Conservation (phyloP, 805 yeast species). For the Saccharomycopsis vini region DNA sequence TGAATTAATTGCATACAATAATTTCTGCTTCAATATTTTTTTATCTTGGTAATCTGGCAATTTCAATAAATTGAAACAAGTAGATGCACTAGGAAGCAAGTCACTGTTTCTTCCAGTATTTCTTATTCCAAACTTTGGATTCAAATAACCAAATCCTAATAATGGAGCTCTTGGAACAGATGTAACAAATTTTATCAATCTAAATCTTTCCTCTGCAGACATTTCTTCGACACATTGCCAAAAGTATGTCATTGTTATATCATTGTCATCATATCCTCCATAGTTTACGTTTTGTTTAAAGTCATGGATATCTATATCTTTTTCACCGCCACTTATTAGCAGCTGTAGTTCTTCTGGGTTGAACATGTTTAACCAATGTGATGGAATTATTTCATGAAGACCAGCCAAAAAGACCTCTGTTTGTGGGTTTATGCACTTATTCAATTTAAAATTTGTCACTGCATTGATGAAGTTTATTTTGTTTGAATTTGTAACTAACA, state of each 20-base stretch:
- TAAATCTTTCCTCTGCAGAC: constrained; percentile 48
- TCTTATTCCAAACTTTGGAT: constrained; percentile 74
- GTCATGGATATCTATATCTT: constrained; percentile 63
- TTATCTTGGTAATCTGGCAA: constrained; percentile 74
- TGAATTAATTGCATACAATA: constrained; percentile 69
- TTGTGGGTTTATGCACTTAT: constrained; percentile 49
- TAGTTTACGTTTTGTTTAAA: constrained; percentile 52
- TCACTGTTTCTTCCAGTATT: constrained; percentile 47
- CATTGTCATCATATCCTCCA: constrained; percentile 51
- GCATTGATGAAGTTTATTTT: constrained; percentile 67
- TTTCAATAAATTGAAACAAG: constrained; percentile 83
- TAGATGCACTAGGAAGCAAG: constrained; percentile 83
- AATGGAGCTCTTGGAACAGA: constrained; percentile 89
- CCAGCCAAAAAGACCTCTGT: constrained; percentile 63
- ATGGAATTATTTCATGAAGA: constrained; percentile 53
- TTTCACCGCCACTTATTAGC: constrained; percentile 72
- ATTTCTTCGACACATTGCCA: constrained; percentile 75
- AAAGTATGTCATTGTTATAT: constrained; percentile 52
- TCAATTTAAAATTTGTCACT: constrained; percentile 71
- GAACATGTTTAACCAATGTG: constrained; percentile 77
- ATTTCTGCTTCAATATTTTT: constrained; percentile 45
- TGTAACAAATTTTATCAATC: constrained; percentile 79
- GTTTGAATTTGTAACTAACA: constrained; percentile 51
- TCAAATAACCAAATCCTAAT: constrained; percentile 67
- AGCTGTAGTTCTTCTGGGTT: constrained; percentile 76